A percentile compares a stretch with the other conserved stretches of the same genome.
phyloP scores from a whole-genome alignment of 2,329 filamentous ascomycete genomes.

The Zasmidium cellare region DNA sequence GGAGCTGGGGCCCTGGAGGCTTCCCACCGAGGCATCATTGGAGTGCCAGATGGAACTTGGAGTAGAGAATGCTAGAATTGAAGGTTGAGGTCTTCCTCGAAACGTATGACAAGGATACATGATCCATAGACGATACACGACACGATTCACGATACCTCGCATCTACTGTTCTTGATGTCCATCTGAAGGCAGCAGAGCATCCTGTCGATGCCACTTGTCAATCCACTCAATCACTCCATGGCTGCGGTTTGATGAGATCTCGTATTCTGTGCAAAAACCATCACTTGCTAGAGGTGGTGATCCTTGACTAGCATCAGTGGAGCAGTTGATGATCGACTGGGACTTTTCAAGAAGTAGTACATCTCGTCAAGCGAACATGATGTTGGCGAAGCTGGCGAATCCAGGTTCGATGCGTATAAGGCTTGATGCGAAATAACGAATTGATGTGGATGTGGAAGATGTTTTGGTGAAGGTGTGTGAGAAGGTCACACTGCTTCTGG shows the following conservation, averaged over 20 bases:
- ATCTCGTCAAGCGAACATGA: no score
- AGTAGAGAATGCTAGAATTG: not conserved
- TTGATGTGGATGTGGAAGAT: not conserved
- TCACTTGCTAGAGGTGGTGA: not conserved
- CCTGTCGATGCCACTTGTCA: no score
- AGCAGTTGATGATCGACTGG: not conserved
- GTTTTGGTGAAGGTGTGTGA: not conserved
- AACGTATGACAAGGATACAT: no score
- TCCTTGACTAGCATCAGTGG: not conserved
- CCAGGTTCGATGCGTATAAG: no score
- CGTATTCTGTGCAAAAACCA: not conserved
- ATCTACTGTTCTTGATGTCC: no score
- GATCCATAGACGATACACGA: no score
- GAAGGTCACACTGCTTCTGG: not conserved
- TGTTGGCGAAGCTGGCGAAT: no score
- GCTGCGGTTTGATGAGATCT: not conserved
- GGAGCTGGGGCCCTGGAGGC: not conserved
- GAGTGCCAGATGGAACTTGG: constrained; percentile 19
- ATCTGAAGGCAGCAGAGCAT: no score
- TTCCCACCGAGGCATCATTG: constrained; percentile 10
- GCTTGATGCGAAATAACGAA: no score
- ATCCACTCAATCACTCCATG: no score
- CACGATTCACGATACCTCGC: no score
- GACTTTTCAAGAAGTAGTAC: no score
- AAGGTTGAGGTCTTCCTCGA: not conserved